Conservation (phyloP, 2,329 filamentous ascomycete species). For the Leptoxyphium fumago region DNA sequence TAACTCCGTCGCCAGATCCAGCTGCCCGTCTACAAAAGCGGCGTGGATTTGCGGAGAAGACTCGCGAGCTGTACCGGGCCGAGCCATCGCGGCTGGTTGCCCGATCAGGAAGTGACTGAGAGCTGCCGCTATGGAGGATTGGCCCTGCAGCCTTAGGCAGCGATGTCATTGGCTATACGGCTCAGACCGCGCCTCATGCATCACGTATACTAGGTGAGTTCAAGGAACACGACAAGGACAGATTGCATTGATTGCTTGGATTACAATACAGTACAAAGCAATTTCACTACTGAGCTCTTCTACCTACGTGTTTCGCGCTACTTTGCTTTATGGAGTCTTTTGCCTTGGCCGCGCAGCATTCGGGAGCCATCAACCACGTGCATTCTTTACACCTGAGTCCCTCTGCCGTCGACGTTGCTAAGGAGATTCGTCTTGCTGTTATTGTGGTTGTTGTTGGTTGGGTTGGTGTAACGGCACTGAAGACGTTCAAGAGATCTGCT, state of each 20-base stretch:
- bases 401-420: constrained; percentile 33
- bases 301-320: too few relatives aligned
- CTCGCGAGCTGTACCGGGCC: neutral
- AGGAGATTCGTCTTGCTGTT: constrained; percentile 37
- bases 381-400: constrained; percentile 38
- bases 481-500: neutral
- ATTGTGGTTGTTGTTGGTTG: constrained; percentile 30
- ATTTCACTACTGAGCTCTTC: too few relatives aligned
- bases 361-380: constrained; percentile 26
- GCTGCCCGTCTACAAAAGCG: neutral
- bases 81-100: neutral
- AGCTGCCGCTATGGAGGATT: too few relatives aligned
- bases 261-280: too few relatives aligned
- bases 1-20: neutral
- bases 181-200: too few relatives aligned
- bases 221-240: neutral
- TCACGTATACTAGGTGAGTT: too few relatives aligned
- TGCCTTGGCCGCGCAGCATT: constrained; percentile 17
- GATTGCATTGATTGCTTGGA: constrained; percentile 6
- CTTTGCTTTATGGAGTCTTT: constrained; percentile 19
- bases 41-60: neutral
- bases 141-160: too few relatives aligned
- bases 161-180: too few relatives aligned
- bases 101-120: too few relatives aligned
- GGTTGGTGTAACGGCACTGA: constrained; percentile 12